Conservation (phyloP, 108 stramenopile species). For the Skeletonema grethae region DNA sequence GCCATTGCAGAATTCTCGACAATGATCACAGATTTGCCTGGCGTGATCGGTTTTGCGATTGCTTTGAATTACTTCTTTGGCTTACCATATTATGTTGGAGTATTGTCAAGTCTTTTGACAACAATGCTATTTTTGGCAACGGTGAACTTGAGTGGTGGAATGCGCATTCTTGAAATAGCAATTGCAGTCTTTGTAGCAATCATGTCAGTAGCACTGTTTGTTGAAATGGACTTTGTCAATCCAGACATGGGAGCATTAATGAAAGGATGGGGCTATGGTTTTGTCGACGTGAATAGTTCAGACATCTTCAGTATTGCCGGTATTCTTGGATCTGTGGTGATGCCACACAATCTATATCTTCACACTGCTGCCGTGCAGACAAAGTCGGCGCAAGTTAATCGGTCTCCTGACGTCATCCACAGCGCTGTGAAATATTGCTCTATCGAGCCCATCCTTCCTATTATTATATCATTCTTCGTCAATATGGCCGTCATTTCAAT, state of each 20-base stretch:
- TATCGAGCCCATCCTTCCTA: slow-evolving; percentile 78
- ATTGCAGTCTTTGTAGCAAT: slow-evolving; percentile 75
- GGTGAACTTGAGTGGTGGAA: slow-evolving; percentile 51
- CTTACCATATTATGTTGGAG: slow-evolving; percentile 63
- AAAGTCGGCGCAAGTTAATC: slow-evolving; percentile 47
- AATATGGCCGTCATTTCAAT: slow-evolving; percentile 84
- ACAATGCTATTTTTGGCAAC: slow-evolving; percentile 83
- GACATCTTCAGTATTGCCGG: slow-evolving; percentile 70
- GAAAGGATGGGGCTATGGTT: slow-evolving; percentile 62
- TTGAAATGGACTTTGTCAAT: slow-evolving; percentile 66
- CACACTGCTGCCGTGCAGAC: slow-evolving; percentile 81
- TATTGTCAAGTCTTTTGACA: slow-evolving; percentile 50
- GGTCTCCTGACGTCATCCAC: slow-evolving; percentile 38
- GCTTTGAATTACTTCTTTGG: slow-evolving; percentile 65
- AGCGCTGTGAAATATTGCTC: slow-evolving; percentile 77
- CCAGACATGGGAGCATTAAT: slow-evolving; percentile 48
- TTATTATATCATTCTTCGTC: slow-evolving; percentile 77
- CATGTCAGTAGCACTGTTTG: slow-evolving; percentile 74
- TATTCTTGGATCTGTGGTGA: slow-evolving; percentile 80
- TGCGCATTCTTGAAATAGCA: slow-evolving; percentile 68
- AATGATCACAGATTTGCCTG: slow-evolving; percentile 79
- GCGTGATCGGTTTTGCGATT: slow-evolving; percentile 75
- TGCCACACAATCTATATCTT: slow-evolving; percentile 90
- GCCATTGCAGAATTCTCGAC: slow-evolving; percentile 67
- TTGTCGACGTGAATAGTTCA: slow-evolving; percentile 51